Evolutionary conservation across 2,329 filamentous ascomycete species (phyloP), one percentile per base, ranked within the genome.

Genomic region (Remersonia thermophila): DNA sequence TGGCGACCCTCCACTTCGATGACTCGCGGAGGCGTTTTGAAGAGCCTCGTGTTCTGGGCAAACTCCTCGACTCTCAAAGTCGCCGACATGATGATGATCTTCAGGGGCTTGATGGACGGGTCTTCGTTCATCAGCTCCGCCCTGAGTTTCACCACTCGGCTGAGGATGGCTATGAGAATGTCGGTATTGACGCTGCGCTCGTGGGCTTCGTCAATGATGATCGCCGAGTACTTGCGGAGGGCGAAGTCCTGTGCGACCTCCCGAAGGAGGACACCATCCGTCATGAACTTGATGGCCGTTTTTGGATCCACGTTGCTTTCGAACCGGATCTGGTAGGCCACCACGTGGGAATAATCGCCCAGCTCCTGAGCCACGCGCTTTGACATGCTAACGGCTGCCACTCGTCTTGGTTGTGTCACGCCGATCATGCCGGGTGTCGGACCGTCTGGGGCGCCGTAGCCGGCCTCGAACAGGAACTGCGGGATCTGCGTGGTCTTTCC

Each of bases 281-380:
- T 98, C 87, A 98, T 95, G 61, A 96, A 98, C 56, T 98, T 98
- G 56, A 98, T 75, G 5, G 84, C 82, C 0, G 91, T 98, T 35
- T 85, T 80, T 18, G 77, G 66, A 33, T 77, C 75, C 2, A 82
- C 77, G 0, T 79, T 89, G 33, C 81, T 85, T 53, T 98, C 91
- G 47, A 96, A 98, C 16, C 93, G 81, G 49, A 98, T 95, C 55
- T 87, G 91, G 55, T 96, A 93, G 4, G 83, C 84, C 6, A 98
- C 87, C 32, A 73, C 72, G 17, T 79, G 67, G n/a, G 77, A 77
- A 49, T 80, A 75, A 32, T 82, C 69, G 1, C 85, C 86, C 29
- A 98, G 59, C 55, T 98, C 91, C 44, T 87, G 77, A 0, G 72
- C 77, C 15, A 98, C 89, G 54, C 91, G 82, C 55, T 86, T 87